These are phyloP conservation scores for Exophiala sp. DNA, from an alignment of 2,329 filamentous ascomycete genomes.

Conservation along the genomic window DNA sequence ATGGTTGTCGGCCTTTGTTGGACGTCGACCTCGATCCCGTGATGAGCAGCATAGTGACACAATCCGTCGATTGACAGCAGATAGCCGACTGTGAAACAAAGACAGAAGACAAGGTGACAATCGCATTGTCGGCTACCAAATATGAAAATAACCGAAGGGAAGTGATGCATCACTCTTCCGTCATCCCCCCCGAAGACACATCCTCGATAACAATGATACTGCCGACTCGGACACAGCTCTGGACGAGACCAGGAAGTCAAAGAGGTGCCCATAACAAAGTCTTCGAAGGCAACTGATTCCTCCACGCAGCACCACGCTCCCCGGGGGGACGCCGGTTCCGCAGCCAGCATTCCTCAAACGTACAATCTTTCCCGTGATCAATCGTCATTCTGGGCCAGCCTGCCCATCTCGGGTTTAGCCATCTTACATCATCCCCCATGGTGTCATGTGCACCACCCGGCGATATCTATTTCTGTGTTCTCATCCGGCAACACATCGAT, in stretches of 20 bases:
- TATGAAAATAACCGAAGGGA: not conserved
- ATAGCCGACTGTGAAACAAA: not conserved
- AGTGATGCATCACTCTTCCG: not conserved
- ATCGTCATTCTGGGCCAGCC: not conserved
- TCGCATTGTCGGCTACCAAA: not conserved
- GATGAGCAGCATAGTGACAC: not conserved
- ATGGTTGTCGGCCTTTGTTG: too few relatives aligned
- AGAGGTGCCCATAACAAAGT: too few relatives aligned
- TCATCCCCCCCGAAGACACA: not conserved
- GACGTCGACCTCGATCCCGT: not conserved
- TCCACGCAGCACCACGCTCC: too few relatives aligned
- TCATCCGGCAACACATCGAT: constrained; percentile 24
- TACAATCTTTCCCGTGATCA: not conserved
- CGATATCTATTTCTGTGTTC: constrained; percentile 20
- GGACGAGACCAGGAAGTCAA: too few relatives aligned
- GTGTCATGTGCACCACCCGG: constrained; percentile 23
- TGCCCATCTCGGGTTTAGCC: too few relatives aligned
- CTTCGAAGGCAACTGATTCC: too few relatives aligned
- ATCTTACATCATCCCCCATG: not conserved
- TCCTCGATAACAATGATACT: not conserved
- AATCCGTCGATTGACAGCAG: not conserved
- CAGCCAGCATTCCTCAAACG: too few relatives aligned
- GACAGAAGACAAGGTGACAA: not conserved
- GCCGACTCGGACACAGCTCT: too few relatives aligned
- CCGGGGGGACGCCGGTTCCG: too few relatives aligned